phyloP scores from a whole-genome alignment of 805 yeast genomes.

The Priceomyces melissophilus region DNA sequence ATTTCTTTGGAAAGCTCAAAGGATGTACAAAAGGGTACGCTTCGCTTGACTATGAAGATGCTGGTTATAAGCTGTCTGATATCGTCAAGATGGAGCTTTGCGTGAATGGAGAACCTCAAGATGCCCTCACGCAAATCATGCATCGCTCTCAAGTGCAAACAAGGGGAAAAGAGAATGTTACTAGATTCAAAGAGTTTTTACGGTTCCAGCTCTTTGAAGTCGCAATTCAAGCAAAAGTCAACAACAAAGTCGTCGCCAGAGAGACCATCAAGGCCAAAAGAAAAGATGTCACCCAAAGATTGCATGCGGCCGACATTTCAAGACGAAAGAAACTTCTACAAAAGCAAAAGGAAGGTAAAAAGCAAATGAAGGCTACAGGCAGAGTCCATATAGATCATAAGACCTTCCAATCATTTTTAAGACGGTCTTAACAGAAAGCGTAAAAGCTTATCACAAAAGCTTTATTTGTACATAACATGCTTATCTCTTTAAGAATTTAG shows the following conservation, averaged over 20 bases:
- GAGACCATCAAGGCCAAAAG: conserved; percentile 92
- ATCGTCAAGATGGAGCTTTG: conserved; percentile 83
- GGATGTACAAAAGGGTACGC: conserved; percentile 92
- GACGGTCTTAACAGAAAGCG: conserved; percentile 19
- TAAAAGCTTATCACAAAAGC: too few relatives aligned
- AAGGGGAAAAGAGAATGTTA: conserved; percentile 79
- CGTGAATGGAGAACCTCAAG: conserved; percentile 86
- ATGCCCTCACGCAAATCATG: conserved; percentile 88
- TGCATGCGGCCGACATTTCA: conserved; percentile 91
- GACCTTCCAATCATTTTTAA: conserved; percentile 83
- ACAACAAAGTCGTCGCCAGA: conserved; percentile 76
- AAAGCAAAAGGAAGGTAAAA: conserved; percentile 93
- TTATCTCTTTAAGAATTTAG: conserved; percentile 56
- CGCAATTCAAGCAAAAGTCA: conserved; percentile 85
- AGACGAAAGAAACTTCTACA: conserved; percentile 84
- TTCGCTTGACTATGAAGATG: conserved; percentile 90
- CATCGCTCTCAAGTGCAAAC: conserved; percentile 73
- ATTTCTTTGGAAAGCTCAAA: conserved; percentile 90
- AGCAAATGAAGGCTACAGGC: conserved; percentile 75
- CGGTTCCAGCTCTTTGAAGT: conserved; percentile 87
- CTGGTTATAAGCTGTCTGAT: conserved; percentile 77
- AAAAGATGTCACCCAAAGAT: conserved; percentile 89
- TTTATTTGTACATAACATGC: conserved; percentile 4
- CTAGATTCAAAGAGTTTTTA: conserved; percentile 73
- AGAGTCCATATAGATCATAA: conserved; percentile 74